Base-by-base conservation (phyloP, 768 basidiomycete species). In the Trichaptum fuscoviolaceum region DNA sequence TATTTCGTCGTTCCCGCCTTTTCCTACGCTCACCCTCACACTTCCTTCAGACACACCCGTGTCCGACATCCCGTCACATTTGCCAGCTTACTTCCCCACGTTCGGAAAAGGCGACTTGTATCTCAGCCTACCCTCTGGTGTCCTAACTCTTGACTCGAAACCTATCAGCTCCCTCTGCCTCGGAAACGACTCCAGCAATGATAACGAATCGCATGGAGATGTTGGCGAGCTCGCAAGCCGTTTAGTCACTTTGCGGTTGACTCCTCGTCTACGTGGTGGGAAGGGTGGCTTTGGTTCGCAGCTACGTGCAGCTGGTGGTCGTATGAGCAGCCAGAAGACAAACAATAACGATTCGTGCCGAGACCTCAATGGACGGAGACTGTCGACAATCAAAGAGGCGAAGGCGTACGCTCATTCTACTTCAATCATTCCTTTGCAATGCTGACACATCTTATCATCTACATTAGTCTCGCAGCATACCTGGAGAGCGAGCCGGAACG, bases 231-330 rank as follows among this genome's bases (percentile, higher is more conserved):
- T 66, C 27, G 64, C 67, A 52, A 34, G 62, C 24, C 24, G 59
- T 23, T 76, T 91, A 27, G 79, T 94, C n/a, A 81, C 84, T 1
- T 80, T 98, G 0, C 84, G 93, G 0, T 81, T 96, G n/a, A 79
- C 84, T 0, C 90, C 93, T 0, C 81, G 89, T 26, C 74, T 98
- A 7, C 81, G 83, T 2, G 96, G 96, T 62, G 97, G 97, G 23
- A 99, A 99, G 78, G 96, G 97, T 75, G 97, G 96, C 35, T 99
- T 99, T 73, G 97, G 97, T 3, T 93, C 91, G 20, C 95, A 98
- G 80, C 82, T 99, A 70, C 86, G 97, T 75, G 96, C 97, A 0
- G 96, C 96, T 17, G 97, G 97, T 70, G 96, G 97, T 15, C 86
- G 96, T 35, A 99, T 99, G 97, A 93, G 91, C 73, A 92, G 90